Evolutionary conservation across 768 basidiomycete species (phyloP).

Genomic region (Pisolithus marmoratus): DNA sequence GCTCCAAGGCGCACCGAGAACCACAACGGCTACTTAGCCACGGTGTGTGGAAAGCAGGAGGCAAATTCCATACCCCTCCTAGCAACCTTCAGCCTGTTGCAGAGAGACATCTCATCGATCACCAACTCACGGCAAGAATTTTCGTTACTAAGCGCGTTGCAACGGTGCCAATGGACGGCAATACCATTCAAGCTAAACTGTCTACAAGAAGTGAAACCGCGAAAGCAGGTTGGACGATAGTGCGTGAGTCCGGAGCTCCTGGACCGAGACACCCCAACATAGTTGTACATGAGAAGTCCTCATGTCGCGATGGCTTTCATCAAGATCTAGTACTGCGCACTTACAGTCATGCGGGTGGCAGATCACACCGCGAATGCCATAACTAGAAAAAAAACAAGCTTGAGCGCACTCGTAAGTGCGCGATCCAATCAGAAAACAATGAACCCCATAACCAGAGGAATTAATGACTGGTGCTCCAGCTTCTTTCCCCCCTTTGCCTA

Average conservation of each 20-base stretch:
- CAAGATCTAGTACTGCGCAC: neutral
- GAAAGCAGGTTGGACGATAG: slow-evolving; percentile 1
- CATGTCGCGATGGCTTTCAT: neutral
- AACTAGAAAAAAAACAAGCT: neutral
- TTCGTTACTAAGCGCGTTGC: neutral
- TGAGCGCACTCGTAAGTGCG: neutral
- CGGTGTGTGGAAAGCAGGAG: neutral
- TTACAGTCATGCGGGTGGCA: neutral
- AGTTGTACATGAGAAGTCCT: slow-evolving; percentile 4
- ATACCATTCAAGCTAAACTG: slow-evolving; percentile 1
- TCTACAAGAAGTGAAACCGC: slow-evolving; percentile 1
- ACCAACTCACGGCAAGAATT: neutral
- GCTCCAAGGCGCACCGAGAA: neutral
- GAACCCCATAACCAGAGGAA: neutral
- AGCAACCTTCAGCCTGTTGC: neutral
- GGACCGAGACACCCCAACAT: neutral
- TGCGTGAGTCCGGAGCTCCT: neutral
- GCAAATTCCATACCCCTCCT: neutral
- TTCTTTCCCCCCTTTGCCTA: neutral
- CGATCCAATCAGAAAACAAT: neutral
- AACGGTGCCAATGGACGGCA: neutral
- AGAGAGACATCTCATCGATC: neutral
- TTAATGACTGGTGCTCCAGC: neutral
- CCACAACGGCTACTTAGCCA: neutral
- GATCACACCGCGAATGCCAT: neutral